Evolutionary conservation across 768 basidiomycete genomes (phyloP), one percentile per base, ranked within the genome.

Genomic region (Phlebiopsis flavidoalba): DNA sequence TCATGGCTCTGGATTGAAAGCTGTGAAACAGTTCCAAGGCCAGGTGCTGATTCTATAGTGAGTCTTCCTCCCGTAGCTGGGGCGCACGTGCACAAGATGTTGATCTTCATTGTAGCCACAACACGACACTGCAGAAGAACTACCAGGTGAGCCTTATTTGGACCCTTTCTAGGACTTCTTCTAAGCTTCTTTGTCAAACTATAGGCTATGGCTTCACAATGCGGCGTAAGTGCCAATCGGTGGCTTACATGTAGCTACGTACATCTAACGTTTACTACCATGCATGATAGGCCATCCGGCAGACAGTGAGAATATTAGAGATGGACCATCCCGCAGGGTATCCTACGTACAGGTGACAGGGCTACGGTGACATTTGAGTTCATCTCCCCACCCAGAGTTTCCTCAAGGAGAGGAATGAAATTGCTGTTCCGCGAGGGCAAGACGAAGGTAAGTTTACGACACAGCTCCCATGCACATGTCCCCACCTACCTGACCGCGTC

Each of bases 311-410:
- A 57, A 95, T 97, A 64, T 72, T 94, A n/a, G 84, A 79, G 46
- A 92, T 95, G 82, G 95, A 98, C 69, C 88, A 94, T 64, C 91
- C n/a, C 93, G 7, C 88, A 91, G 68, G 89, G 89, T 12, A 79
- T 96, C 40, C 78, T 99, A 31, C 87, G 96, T 19, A 99, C 96
- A 0, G 97, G 97, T 4, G 97, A 99, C 70, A 84, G 95, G 35
- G 93, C 94, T 2, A 94, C 88, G 2, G 93, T 98, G n/a, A 83
- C 84, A 36, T 98, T 98, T 66, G 93, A 98, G 75, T 96, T 98
- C 69, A 91, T 96, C 58, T 88, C 91, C 14, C 88, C 90, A 57
- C 89, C 93, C 0, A 31, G 26, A 31, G 96, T 97, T 77, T 95
- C 87, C 70, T 78, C 98, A 64, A 95, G 95, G 71, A 88, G 88